Conservation (phyloP, 345 rosid genomes). For the Lepidium didymum region DNA sequence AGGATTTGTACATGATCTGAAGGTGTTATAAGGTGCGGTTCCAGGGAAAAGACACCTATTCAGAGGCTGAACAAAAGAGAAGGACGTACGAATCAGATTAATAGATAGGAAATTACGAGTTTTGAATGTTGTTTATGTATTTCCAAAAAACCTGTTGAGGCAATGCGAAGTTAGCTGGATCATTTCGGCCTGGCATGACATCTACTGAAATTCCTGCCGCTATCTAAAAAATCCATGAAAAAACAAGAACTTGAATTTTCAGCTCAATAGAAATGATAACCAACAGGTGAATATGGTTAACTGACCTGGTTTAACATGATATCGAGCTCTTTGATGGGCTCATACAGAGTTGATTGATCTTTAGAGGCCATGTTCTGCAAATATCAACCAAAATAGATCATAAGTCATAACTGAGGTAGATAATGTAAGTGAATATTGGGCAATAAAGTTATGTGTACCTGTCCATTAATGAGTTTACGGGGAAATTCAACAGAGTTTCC, state of each 20-base stretch:
- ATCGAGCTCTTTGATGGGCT: constrained; percentile 81
- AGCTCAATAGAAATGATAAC: background rate
- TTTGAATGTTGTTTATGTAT: background rate
- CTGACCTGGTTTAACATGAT: constrained; percentile 75
- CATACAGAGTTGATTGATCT: constrained; percentile 73
- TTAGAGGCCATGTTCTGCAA: constrained; percentile 68
- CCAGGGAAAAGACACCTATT: constrained; percentile 91
- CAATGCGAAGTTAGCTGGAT: constrained; percentile 88
- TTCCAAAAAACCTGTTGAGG: constrained; percentile 76
- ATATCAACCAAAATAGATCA: constrained; percentile 19
- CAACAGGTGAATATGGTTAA: constrained; percentile 1
- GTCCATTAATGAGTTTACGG: constrained; percentile 57
- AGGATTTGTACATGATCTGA: constrained; percentile 88
- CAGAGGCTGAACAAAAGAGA: constrained; percentile 55
- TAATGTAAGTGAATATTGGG: background rate
- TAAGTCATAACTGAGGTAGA: background rate
- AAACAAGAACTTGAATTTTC: background rate
- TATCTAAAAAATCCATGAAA: constrained; percentile 42
- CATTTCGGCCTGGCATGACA: constrained; percentile 90
- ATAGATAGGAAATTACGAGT: background rate
- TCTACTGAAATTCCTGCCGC: constrained; percentile 87
- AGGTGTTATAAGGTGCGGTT: constrained; percentile 76
- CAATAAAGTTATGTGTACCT: constrained; percentile 35
- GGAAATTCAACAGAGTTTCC: constrained; percentile 92
- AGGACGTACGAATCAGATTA: constrained; percentile 6